A percentile compares a stretch with the other conserved stretches of the same genome.
These are phyloP conservation scores for Phaeosphaeria sp. DNA, from an alignment of 2,329 filamentous ascomycete genomes.

Conservation along the genomic window DNA sequence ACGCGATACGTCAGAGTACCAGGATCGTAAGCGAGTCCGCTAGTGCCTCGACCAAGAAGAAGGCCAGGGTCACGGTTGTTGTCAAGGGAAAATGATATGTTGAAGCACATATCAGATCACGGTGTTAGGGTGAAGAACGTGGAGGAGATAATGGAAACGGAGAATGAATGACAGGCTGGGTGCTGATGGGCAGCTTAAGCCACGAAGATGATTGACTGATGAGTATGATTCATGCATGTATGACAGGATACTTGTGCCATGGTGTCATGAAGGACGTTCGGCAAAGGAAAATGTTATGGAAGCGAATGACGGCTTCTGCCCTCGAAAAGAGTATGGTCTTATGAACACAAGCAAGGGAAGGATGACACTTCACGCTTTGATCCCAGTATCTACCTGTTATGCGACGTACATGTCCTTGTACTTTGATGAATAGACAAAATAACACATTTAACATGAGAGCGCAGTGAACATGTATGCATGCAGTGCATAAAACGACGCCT, in stretches of 20 bases:
- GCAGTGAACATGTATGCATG: not conserved
- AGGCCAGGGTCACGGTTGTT: conserved; percentile 23
- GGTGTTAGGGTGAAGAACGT: not conserved
- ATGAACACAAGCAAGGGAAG: too few species aligned
- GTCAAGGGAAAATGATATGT: conserved; percentile 6
- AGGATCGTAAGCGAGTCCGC: conserved; percentile 10
- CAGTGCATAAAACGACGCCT: not conserved
- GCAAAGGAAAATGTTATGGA: not conserved
- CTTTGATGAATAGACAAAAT: not conserved
- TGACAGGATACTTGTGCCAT: not conserved
- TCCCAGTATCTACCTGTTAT: not conserved
- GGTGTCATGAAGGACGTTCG: not conserved
- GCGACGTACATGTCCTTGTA: not conserved
- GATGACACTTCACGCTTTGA: too few species aligned
- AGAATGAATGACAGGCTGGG: not conserved
- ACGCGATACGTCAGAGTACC: conserved; percentile 21
- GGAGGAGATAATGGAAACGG: not conserved
- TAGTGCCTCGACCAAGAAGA: conserved; percentile 12
- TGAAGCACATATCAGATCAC: not conserved
- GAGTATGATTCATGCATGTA: not conserved
- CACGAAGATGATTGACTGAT: not conserved
- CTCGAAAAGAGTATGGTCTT: too few species aligned
- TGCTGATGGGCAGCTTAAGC: not conserved
- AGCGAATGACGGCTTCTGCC: too few species aligned
- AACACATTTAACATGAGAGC: not conserved